phyloP scores from a whole-genome alignment of 78 protist species.

The Dictyostelium purpureum region DNA sequence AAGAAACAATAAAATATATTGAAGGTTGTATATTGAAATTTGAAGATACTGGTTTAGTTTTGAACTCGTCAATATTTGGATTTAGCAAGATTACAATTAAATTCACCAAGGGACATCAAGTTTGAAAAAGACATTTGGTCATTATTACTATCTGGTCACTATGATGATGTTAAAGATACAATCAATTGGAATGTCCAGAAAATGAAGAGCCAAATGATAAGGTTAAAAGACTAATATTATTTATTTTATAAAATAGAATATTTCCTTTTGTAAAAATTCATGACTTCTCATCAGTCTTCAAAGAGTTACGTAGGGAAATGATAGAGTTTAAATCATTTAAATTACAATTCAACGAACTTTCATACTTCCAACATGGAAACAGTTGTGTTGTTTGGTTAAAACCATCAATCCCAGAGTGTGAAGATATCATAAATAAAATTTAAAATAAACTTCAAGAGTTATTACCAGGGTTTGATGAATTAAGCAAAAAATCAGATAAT shows the following conservation, averaged over 20 bases:
- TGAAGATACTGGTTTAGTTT: slow-evolving; percentile 27
- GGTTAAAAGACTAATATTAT: no score
- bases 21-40: slow-evolving; percentile 45
- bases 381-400: slow-evolving; percentile 63
- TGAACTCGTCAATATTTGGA: slow-evolving; percentile 28
- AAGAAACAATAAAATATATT: neutral
- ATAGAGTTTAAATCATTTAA: slow-evolving; percentile 29
- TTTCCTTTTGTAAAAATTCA: slow-evolving; percentile 54
- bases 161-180: slow-evolving; percentile 23
- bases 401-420: slow-evolving; percentile 60
- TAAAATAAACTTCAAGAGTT: slow-evolving; percentile 1
- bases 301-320: slow-evolving; percentile 2
- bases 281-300: neutral
- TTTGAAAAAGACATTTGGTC: slow-evolving; percentile 61
- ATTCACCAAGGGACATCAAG: neutral
- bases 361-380: slow-evolving; percentile 73
- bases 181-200: neutral
- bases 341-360: slow-evolving; percentile 25
- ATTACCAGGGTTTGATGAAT: slow-evolving; percentile 64
- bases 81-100: neutral
- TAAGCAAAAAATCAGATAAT: slow-evolving; percentile 10
- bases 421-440: neutral
- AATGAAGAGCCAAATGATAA: neutral
- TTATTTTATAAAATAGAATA: no score
- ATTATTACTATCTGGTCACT: neutral